These are phyloP conservation scores for Wickerhamomyces sp. DNA, from an alignment of 1,139 yeast species.

Conservation along the genomic window DNA sequence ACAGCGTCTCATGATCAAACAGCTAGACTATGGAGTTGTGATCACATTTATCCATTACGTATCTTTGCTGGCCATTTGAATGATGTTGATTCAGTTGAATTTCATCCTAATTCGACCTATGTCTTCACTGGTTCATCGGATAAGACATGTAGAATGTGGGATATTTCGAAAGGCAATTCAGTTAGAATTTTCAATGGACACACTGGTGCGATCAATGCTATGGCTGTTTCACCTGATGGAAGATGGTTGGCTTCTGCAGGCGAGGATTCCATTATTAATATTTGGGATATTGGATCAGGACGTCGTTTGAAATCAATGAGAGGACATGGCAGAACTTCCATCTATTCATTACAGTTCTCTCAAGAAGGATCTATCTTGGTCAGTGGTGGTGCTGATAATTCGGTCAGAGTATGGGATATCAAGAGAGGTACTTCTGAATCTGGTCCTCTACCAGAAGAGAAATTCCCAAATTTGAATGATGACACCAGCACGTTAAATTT, in stretches of 20 bases:
- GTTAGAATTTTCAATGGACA: slow-evolving; percentile 96
- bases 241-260: slow-evolving; percentile 96
- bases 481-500: slow-evolving; percentile 30
- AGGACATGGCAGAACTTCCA: slow-evolving; percentile 88
- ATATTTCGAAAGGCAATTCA: slow-evolving; percentile 79
- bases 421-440: slow-evolving; percentile 79
- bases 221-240: slow-evolving; percentile 95
- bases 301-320: slow-evolving; percentile 75
- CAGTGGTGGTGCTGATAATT: slow-evolving; percentile 89
- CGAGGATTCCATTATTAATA: slow-evolving; percentile 82
- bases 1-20: slow-evolving; percentile 98
- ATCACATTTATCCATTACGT: slow-evolving; percentile 92
- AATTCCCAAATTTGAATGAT: slow-evolving; percentile 40
- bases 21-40: slow-evolving; percentile 96
- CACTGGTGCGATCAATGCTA: slow-evolving; percentile 77
- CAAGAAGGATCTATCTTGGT: slow-evolving; percentile 86
- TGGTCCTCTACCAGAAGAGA: slow-evolving; percentile 77
- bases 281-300: slow-evolving; percentile 96
- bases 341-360: slow-evolving; percentile 81
- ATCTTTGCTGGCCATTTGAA: slow-evolving; percentile 96
- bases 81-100: slow-evolving; percentile 92
- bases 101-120: slow-evolving; percentile 95
- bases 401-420: slow-evolving; percentile 95
- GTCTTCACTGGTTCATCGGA: slow-evolving; percentile 94
- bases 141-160: slow-evolving; percentile 98